These are phyloP conservation scores for Penicillium sp. DNA, from an alignment of 2,329 filamentous ascomycete genomes.

Conservation along the genomic window DNA sequence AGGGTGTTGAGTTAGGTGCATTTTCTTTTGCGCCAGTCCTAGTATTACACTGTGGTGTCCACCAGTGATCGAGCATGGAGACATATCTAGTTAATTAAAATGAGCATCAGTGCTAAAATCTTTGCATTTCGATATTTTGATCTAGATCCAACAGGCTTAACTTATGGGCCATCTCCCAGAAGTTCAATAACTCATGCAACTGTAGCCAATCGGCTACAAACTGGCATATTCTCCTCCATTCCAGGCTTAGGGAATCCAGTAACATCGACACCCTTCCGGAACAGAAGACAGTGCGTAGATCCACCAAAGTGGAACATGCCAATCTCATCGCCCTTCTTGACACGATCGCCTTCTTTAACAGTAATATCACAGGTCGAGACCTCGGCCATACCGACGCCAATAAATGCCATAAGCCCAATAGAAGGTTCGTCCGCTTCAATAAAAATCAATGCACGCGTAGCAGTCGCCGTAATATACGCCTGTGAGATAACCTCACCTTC, in stretches of 20 bases:
- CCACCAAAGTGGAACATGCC: constrained; percentile 84
- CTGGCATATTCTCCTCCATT: constrained; percentile 26
- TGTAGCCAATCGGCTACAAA: constrained; percentile 26
- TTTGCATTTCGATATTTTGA: no score
- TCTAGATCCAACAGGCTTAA: background rate
- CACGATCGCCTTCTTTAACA: constrained; percentile 62
- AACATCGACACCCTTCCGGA: constrained; percentile 41
- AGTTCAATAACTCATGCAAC: background rate
- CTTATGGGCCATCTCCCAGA: background rate
- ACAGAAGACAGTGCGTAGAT: constrained; percentile 66
- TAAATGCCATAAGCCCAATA: constrained; percentile 68
- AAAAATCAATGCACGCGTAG: constrained; percentile 67
- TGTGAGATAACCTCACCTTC: constrained; percentile 48
- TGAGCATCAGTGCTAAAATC: no score
- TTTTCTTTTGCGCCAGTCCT: no score
- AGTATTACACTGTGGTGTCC: no score
- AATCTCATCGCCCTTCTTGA: constrained; percentile 68
- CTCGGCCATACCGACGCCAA: constrained; percentile 74
- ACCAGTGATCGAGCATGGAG: no score
- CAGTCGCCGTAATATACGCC: constrained; percentile 65
- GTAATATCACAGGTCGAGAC: constrained; percentile 71
- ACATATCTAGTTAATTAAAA: no score
- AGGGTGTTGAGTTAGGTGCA: no score
- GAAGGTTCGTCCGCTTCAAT: constrained; percentile 65
- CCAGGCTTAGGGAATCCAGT: constrained; percentile 28